Percentiles rank a stretch among this genome's conserved stretches.
Conservation (phyloP, 805 yeast genomes). For the Pichia nakasei region DNA sequence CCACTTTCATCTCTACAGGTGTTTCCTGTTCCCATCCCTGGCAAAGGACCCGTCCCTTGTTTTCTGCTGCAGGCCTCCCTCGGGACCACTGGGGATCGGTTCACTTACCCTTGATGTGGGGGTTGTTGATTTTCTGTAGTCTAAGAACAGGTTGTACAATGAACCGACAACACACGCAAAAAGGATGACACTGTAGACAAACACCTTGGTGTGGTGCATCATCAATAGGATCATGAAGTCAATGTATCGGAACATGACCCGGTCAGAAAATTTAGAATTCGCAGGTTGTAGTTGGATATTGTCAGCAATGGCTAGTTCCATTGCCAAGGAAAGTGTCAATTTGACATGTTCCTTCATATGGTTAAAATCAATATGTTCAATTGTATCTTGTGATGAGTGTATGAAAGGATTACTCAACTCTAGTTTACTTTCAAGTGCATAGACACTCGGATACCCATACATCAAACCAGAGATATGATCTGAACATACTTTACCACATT, state of each 20-base stretch:
- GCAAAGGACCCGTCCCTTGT: too few species aligned
- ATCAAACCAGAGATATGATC: constrained; percentile 85
- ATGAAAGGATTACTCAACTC: constrained; percentile 56
- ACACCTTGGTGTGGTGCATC: constrained; percentile 12
- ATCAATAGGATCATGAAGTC: constrained; percentile 13
- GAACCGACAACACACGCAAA: constrained; percentile 5
- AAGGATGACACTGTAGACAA: constrained; percentile 3
- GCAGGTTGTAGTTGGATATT: neutral
- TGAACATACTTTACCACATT: constrained; percentile 89
- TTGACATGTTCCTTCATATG: constrained; percentile 79
- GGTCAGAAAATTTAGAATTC: constrained; percentile 1
- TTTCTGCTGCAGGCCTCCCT: too few species aligned
- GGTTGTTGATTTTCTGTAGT: neutral
- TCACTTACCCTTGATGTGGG: too few species aligned
- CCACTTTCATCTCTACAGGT: too few species aligned
- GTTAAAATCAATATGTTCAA: constrained; percentile 67
- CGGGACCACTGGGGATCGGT: too few species aligned
- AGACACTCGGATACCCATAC: constrained; percentile 77
- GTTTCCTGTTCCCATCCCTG: too few species aligned
- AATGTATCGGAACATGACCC: constrained; percentile 8
- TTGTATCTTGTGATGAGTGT: constrained; percentile 71
- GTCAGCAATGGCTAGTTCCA: constrained; percentile 51
- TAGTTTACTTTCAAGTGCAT: constrained; percentile 72
- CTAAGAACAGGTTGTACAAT: constrained; percentile 4
- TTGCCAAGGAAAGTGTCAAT: constrained; percentile 61